Percentiles rank a stretch among this genome's conserved stretches.
Evolutionary conservation across 495 filamentous ascomycete species (phyloP).

Genomic region (Neurospora sp.): DNA sequence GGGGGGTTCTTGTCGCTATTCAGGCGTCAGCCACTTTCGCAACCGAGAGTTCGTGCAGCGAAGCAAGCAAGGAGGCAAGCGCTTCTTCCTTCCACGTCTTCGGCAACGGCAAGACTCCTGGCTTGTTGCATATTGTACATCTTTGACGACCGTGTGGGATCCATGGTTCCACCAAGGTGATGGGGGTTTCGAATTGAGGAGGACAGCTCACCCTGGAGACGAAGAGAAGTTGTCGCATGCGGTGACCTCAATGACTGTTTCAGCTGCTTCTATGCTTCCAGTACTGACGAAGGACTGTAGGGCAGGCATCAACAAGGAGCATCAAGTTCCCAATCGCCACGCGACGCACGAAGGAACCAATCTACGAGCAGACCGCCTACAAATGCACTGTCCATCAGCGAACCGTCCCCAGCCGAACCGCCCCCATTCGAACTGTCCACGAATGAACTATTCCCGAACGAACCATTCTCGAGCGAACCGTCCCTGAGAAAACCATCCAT

Average conservation of each 20-base stretch:
- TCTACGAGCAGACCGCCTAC: too few relatives aligned
- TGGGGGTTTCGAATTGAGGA: neutral
- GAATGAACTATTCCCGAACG: too few relatives aligned
- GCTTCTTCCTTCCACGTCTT: neutral
- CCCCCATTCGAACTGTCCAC: too few relatives aligned
- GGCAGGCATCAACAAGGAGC: neutral
- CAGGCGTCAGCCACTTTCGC: neutral
- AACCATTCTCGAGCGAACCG: too few relatives aligned
- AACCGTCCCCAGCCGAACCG: too few relatives aligned
- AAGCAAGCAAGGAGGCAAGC: neutral
- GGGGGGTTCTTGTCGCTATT: too few relatives aligned
- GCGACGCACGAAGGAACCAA: neutral
- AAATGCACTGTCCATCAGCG: too few relatives aligned
- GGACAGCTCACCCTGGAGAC: too few relatives aligned
- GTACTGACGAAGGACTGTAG: neutral
- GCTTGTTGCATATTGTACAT: neutral
- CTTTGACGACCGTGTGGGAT: neutral
- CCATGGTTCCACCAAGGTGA: neutral
- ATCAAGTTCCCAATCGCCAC: neutral
- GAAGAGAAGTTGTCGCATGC: neutral
- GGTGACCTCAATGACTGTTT: neutral
- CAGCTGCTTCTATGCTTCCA: neutral
- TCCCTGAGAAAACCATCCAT: too few relatives aligned
- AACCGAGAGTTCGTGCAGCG: neutral
- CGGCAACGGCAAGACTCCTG: accelerated